Evolutionary conservation across 2,329 filamentous ascomycete genomes (phyloP), one percentile per base, ranked within the genome.

Genomic region (Botrytis fragariae): DNA sequence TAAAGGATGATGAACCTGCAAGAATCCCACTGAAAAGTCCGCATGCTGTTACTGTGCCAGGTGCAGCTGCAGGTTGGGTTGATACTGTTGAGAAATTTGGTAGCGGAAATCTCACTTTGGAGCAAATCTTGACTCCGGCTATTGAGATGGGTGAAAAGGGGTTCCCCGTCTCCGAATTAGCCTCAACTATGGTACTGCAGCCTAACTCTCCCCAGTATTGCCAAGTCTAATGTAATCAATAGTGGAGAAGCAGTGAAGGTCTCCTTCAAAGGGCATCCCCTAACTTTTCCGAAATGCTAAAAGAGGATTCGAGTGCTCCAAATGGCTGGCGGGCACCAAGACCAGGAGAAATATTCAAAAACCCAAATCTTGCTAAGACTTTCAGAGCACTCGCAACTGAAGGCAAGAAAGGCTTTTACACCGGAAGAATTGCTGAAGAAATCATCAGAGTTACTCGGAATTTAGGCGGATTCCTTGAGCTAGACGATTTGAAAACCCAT

Each of bases 341-440:
- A 3, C 86, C 93, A 0, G 96, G 96, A 8, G 96, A 99, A 79
- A 89, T 98, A 76, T 92, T 98, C 87, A 93, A 90, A 83, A 97
- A 97, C 76, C 92, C 92, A 1, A 90, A 89, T 0, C 86, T 98
- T 14, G 95, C 93, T 0, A 87, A 88, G 63, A 98, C 95, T 0
- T 98, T 97, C 83, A 88, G 92, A 72, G 84, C 91, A 0, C 85
- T 99, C 8, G 95, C 91, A 0, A 86, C 89, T 45, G 87, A 97
- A 74, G 94, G 95, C 32, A 98, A 97, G 83, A 89, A 90, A 77
- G 96, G 95, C 0, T 99, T 98, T 84, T 99, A 99, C 82, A 88
- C 90, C 37, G 96, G 96, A 0, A 87, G 90, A 54, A 90, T 98
- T 69, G 96, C 93, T 4, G 88, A 96, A 79, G 91, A 91, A 76